phyloP scores from a whole-genome alignment of 768 basidiomycete species.

The Tubosaeta sp. region DNA sequence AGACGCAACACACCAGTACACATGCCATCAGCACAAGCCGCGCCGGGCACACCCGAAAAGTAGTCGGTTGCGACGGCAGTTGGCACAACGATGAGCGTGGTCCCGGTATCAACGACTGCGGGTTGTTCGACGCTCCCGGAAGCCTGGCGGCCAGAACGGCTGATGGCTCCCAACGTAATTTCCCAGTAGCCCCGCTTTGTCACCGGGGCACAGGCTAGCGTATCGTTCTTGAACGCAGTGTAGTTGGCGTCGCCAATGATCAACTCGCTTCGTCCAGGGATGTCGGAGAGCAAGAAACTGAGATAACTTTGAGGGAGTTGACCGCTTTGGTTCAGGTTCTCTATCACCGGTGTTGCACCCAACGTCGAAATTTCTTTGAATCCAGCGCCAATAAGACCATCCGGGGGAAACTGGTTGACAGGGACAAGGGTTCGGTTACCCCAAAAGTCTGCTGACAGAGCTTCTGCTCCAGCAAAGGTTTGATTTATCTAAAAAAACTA shows the following conservation, averaged over 20 bases:
- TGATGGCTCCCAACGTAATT: constrained; percentile 23
- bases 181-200: constrained; percentile 34
- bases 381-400: constrained; percentile 39
- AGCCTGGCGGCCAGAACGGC: not conserved
- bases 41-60: constrained; percentile 22
- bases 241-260: constrained; percentile 36
- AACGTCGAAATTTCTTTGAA: constrained; percentile 37
- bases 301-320: constrained; percentile 26
- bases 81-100: constrained; percentile 21
- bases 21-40: constrained; percentile 12
- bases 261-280: constrained; percentile 13
- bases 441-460: constrained; percentile 27
- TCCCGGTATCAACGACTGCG: constrained; percentile 34
- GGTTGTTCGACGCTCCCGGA: not conserved
- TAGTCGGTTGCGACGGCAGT: constrained; percentile 16
- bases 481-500: constrained; percentile 30
- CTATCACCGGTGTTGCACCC: constrained; percentile 32
- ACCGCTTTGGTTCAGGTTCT: constrained; percentile 37
- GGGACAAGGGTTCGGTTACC: constrained; percentile 5
- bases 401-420: constrained; percentile 12
- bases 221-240: constrained; percentile 44
- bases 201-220: constrained; percentile 34
- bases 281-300: constrained; percentile 42
- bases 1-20: constrained; percentile 28
- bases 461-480: constrained; percentile 34